phyloP scores from a whole-genome alignment of 306 rosid genomes.

The Vigna reflexopilosa region DNA sequence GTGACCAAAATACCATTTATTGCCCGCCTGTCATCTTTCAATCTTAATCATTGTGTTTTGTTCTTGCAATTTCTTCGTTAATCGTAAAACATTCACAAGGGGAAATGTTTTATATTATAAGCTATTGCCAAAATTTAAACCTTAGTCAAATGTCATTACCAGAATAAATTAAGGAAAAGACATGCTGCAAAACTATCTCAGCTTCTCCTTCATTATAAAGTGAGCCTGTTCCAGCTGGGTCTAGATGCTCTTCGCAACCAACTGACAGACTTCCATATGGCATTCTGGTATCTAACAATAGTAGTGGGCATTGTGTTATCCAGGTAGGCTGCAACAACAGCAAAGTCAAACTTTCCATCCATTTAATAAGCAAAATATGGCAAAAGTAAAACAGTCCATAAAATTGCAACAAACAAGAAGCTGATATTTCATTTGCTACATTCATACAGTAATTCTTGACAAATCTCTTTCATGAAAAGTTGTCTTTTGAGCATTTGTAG shows the following conservation, averaged over 20 bases:
- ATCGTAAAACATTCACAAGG: not conserved
- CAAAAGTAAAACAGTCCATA: conserved; percentile 3
- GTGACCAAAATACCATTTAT: not conserved
- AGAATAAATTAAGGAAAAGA: conserved; percentile 69
- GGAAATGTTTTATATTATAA: not conserved
- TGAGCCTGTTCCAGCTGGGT: conserved; percentile 89
- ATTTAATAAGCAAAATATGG: conserved; percentile 33
- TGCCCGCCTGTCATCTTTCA: not conserved
- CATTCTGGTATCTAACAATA: conserved; percentile 87
- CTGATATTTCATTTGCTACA: conserved; percentile 4
- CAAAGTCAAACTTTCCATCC: conserved; percentile 39
- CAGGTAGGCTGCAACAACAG: conserved; percentile 70
- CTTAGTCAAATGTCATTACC: conserved; percentile 52
- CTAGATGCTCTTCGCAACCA: conserved; percentile 83
- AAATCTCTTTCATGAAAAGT: not conserved
- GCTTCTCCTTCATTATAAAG: conserved; percentile 87
- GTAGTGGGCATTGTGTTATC: conserved; percentile 86
- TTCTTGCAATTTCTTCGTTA: not conserved
- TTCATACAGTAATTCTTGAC: conserved; percentile 20
- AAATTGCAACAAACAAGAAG: conserved; percentile 5
- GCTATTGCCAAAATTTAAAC: not conserved
- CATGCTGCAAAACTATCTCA: conserved; percentile 79
- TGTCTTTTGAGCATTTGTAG: not conserved
- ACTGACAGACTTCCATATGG: conserved; percentile 80
- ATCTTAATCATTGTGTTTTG: conserved; percentile 19